Evolutionary conservation across 108 stramenopile species (phyloP).

Genomic region (Aureococcus anophagefferens): DNA sequence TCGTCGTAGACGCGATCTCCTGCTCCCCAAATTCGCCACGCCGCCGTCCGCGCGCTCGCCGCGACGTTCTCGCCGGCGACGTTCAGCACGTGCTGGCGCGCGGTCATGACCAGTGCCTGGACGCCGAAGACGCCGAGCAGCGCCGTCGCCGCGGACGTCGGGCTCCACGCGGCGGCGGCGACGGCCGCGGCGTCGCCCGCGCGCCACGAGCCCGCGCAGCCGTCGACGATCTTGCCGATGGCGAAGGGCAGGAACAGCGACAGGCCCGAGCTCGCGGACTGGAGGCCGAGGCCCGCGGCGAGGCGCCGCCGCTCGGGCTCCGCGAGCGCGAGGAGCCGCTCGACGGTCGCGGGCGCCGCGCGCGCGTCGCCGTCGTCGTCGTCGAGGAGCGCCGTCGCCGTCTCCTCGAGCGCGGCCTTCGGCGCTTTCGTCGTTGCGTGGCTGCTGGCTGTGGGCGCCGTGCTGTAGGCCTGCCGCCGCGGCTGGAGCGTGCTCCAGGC

Average conservation of each 20-base stretch:
- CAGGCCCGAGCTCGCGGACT: constrained; percentile 1
- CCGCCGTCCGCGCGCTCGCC: constrained; percentile 3
- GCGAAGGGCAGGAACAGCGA: constrained; percentile 18
- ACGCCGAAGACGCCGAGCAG: constrained; percentile 3
- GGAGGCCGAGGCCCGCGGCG: constrained; percentile 2
- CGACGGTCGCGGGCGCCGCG: too few species aligned
- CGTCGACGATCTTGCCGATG: constrained; percentile 14
- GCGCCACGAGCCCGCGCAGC: background rate
- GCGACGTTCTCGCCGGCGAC: constrained; percentile 18
- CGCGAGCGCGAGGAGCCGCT: constrained; percentile 1
- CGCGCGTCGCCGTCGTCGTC: too few species aligned
- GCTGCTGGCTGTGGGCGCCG: too few species aligned
- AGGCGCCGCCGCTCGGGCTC: constrained; percentile 1
- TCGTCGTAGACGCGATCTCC: constrained; percentile 17
- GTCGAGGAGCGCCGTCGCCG: too few species aligned
- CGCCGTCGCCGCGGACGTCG: background rate
- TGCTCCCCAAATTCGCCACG: constrained; percentile 4
- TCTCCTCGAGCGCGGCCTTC: too few species aligned
- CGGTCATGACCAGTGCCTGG: constrained; percentile 10
- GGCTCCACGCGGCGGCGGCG: background rate
- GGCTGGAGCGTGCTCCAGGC: too few species aligned
- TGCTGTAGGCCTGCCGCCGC: too few species aligned
- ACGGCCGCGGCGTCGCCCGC: too few species aligned
- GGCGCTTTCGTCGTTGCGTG: too few species aligned
- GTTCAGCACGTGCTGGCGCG: constrained; percentile 5